A percentile compares a stretch with the other conserved stretches of the same genome.
These are phyloP conservation scores for Beauveria medogensis DNA, from an alignment of 2,329 filamentous ascomycete genomes.

Conservation along the genomic window DNA sequence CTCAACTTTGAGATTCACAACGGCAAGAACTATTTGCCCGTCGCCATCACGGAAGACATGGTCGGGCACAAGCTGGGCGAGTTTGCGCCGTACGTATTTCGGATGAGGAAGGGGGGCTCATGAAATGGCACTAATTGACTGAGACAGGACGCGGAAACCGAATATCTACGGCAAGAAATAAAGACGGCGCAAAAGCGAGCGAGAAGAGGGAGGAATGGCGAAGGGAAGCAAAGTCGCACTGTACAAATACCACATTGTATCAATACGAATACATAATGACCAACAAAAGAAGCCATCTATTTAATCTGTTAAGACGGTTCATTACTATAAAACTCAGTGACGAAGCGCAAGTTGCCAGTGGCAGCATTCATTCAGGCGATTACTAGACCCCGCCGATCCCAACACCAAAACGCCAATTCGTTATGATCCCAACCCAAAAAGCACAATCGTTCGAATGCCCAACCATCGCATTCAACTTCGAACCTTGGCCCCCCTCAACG, in stretches of 20 bases:
- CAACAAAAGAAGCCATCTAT: background rate
- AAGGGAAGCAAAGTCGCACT: slow-evolving; percentile 11
- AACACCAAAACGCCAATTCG: slow-evolving; percentile 16
- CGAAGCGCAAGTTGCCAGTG: background rate
- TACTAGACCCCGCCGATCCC: background rate
- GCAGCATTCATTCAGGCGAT: background rate
- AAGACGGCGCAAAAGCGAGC: background rate
- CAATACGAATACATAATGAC: slow-evolving; percentile 17
- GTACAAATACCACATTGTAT: slow-evolving; percentile 24
- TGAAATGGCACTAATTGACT: background rate
- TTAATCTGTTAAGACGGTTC: background rate
- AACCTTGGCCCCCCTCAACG: too few species aligned
- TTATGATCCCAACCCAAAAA: slow-evolving; percentile 1
- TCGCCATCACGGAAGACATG: slow-evolving; percentile 89
- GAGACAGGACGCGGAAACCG: slow-evolving; percentile 46
- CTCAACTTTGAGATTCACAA: slow-evolving; percentile 87
- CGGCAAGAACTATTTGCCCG: slow-evolving; percentile 76
- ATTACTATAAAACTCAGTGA: background rate
- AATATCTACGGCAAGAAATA: slow-evolving; percentile 39
- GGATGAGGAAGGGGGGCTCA: background rate
- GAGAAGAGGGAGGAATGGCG: background rate
- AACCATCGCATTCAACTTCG: background rate
- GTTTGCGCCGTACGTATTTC: slow-evolving; percentile 67
- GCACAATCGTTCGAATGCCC: slow-evolving; percentile 4
- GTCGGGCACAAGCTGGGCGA: slow-evolving; percentile 92